These are phyloP conservation scores for Rostrohypoxylon terebratum DNA, from an alignment of 495 filamentous ascomycete genomes.

Conservation along the genomic window DNA sequence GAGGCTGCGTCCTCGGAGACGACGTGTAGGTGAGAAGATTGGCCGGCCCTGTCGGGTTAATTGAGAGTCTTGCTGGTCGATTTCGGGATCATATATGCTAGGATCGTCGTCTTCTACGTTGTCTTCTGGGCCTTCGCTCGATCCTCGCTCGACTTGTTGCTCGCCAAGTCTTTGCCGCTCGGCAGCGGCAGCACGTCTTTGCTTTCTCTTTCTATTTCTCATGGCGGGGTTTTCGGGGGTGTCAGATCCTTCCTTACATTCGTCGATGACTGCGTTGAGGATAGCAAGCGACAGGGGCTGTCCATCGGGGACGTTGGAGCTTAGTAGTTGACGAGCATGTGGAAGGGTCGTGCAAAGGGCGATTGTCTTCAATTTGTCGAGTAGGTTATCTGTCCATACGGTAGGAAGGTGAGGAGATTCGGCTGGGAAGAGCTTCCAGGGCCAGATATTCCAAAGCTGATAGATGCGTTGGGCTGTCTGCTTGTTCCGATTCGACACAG, in stretches of 20 bases:
- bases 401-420: constrained; percentile 11
- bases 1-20: background rate
- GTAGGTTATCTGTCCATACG: constrained; percentile 9
- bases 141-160: background rate
- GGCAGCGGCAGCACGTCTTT: background rate
- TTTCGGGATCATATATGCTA: background rate
- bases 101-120: background rate
- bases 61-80: background rate
- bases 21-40: background rate
- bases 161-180: background rate
- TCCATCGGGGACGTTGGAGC: constrained; percentile 5
- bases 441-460: constrained; percentile 11
- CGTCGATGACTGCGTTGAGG: constrained; percentile 5
- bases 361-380: constrained; percentile 13
- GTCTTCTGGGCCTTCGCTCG: background rate
- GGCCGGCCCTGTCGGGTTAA: background rate
- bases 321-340: background rate
- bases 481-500: constrained; percentile 12
- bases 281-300: constrained; percentile 9
- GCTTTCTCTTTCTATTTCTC: constrained; percentile 6
- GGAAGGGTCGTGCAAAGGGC: constrained; percentile 6
- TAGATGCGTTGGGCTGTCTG: constrained; percentile 16
- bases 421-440: constrained; percentile 4
- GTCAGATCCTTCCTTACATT: constrained; percentile 7
- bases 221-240: background rate